Conservation (phyloP, 306 rosid species). For the Purshia tridentata region DNA sequence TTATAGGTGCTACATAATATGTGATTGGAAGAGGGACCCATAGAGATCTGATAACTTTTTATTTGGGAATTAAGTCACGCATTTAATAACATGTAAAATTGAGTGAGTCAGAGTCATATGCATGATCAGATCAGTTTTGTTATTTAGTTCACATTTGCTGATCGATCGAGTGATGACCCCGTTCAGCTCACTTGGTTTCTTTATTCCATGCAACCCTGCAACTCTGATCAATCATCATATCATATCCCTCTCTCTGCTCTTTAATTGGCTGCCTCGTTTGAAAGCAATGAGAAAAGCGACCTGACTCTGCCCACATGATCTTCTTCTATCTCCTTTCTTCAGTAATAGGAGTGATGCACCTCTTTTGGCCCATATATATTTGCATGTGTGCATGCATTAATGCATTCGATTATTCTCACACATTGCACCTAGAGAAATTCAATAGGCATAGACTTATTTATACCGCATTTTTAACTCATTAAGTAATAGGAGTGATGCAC, state of each 20-base stretch:
- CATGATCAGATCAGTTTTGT: conserved; percentile 8
- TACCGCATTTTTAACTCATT: too few species aligned
- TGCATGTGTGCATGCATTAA: too few species aligned
- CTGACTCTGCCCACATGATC: too few species aligned
- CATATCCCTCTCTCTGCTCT: neutral
- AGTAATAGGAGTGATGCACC: too few species aligned
- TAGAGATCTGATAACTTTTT: neutral
- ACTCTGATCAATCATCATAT: neutral
- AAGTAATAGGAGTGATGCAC: too few species aligned
- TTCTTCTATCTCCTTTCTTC: too few species aligned
- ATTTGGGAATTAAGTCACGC: neutral
- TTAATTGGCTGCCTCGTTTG: too few species aligned
- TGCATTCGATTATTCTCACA: too few species aligned
- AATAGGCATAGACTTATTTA: too few species aligned
- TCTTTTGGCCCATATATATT: too few species aligned
- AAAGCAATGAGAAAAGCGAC: too few species aligned
- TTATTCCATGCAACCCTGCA: conserved; percentile 13
- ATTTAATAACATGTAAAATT: neutral
- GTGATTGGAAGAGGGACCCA: conserved; percentile 26
- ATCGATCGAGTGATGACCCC: conserved; percentile 13
- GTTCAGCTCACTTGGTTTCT: conserved; percentile 35
- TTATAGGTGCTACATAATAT: neutral
- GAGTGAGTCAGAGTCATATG: conserved; percentile 1
- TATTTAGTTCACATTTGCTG: neutral
- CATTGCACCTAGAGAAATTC: too few species aligned